Evolutionary conservation across 2,329 filamentous ascomycete species (phyloP).

Genomic region (Botrytis sinoallii): DNA sequence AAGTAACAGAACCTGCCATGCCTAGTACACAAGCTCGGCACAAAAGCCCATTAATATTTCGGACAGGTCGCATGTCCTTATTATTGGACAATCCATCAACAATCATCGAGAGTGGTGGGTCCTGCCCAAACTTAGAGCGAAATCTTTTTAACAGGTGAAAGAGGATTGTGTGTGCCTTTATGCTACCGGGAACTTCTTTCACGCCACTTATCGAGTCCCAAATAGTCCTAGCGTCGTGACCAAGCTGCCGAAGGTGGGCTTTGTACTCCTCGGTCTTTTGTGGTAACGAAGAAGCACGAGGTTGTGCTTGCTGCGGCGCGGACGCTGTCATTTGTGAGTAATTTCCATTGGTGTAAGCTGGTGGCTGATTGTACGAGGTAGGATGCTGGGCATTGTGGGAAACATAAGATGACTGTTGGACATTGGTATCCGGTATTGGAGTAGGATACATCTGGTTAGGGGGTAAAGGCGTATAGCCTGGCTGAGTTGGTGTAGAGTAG

Average conservation of each 20-base stretch:
- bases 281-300: conserved; percentile 18
- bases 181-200: conserved; percentile 57
- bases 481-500: conserved; percentile 27
- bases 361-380: conserved; percentile 25
- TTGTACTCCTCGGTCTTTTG: conserved; percentile 45
- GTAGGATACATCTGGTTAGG: conserved; percentile 27
- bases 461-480: conserved; percentile 26
- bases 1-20: conserved; percentile 29
- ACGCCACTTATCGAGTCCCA: conserved; percentile 61
- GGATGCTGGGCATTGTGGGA: conserved; percentile 27
- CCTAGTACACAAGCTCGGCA: conserved; percentile 53
- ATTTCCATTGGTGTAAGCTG: conserved; percentile 29
- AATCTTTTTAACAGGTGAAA: conserved; percentile 60
- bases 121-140: conserved; percentile 53
- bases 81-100: conserved; percentile 56
- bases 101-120: conserved; percentile 56
- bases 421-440: conserved; percentile 22
- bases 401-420: conserved; percentile 27
- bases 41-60: conserved; percentile 51
- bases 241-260: conserved; percentile 51
- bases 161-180: conserved; percentile 62
- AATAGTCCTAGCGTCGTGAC: conserved; percentile 54
- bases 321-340: background rate
- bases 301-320: conserved; percentile 22
- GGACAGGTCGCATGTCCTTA: conserved; percentile 55